phyloP scores from a whole-genome alignment of 441 rosid species.

The Pelargonium fulgidum region DNA sequence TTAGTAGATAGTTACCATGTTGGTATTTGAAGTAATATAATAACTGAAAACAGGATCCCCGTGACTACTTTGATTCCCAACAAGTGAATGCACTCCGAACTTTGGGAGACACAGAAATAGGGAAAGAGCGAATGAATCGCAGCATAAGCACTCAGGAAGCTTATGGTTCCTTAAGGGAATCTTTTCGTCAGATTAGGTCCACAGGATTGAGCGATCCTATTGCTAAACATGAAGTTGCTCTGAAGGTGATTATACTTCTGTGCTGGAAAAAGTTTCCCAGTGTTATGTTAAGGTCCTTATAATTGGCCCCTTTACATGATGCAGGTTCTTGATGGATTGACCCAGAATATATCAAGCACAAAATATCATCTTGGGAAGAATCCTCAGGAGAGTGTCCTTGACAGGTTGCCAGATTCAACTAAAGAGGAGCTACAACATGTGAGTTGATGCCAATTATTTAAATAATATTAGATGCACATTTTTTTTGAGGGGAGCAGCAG shows the following conservation, averaged over 20 bases:
- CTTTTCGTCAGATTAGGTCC: slow-evolving; percentile 49
- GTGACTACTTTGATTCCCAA: slow-evolving; percentile 94
- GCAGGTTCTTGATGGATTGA: slow-evolving; percentile 72
- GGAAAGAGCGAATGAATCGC: slow-evolving; percentile 34
- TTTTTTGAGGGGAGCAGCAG: too few relatives aligned
- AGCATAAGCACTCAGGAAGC: slow-evolving; percentile 53
- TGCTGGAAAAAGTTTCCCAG: background rate
- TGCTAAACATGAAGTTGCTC: slow-evolving; percentile 60
- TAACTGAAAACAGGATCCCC: slow-evolving; percentile 63
- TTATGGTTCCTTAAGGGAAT: slow-evolving; percentile 53
- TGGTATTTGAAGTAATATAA: slow-evolving; percentile 14
- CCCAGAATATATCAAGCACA: slow-evolving; percentile 67
- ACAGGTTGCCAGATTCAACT: slow-evolving; percentile 56
- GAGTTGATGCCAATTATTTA: slow-evolving; percentile 26
- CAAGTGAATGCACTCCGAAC: slow-evolving; percentile 60
- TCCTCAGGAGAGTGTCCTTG: slow-evolving; percentile 65
- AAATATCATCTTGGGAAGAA: slow-evolving; percentile 65
- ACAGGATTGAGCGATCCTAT: slow-evolving; percentile 59
- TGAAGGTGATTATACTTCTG: slow-evolving; percentile 40
- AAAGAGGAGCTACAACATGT: slow-evolving; percentile 76
- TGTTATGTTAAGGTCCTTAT: slow-evolving; percentile 6
- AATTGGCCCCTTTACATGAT: slow-evolving; percentile 18
- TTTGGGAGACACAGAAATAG: slow-evolving; percentile 38
- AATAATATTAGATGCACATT: background rate
- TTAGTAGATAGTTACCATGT: slow-evolving; percentile 8